Evolutionary conservation across 805 yeast genomes (phyloP).

Genomic region (Ogataea nitratoaversa): DNA sequence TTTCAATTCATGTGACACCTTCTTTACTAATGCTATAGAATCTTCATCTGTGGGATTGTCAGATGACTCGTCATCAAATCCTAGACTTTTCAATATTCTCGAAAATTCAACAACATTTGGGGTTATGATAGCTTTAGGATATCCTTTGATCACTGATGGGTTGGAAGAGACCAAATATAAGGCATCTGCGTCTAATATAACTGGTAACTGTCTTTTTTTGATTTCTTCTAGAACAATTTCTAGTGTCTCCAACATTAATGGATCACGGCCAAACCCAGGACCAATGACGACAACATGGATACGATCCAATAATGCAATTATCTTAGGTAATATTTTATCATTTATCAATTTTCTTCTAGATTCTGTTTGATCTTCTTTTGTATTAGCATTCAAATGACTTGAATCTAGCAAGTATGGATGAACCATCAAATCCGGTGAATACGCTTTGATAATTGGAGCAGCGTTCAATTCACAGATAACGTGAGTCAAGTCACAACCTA

Average conservation of each 20-base stretch:
- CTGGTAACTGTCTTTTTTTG: slow-evolving; percentile 54
- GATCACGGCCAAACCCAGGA: slow-evolving; percentile 90
- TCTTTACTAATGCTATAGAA: slow-evolving; percentile 22
- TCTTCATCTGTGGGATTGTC: slow-evolving; percentile 19
- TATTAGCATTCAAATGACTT: slow-evolving; percentile 19
- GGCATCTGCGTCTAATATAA: slow-evolving; percentile 90
- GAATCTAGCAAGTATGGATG: slow-evolving; percentile 78
- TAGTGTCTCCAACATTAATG: slow-evolving; percentile 56
- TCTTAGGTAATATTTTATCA: slow-evolving; percentile 49
- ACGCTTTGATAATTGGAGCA: slow-evolving; percentile 74
- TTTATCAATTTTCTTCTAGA: slow-evolving; percentile 30
- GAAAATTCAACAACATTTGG: slow-evolving; percentile 87
- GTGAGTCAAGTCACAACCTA: slow-evolving; percentile 89
- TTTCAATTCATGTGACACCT: slow-evolving; percentile 46
- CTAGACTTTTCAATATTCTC: slow-evolving; percentile 54
- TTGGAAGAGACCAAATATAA: slow-evolving; percentile 59
- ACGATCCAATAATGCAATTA: slow-evolving; percentile 51
- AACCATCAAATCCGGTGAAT: slow-evolving; percentile 93
- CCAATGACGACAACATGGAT: slow-evolving; percentile 85
- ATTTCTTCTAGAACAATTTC: slow-evolving; percentile 55
- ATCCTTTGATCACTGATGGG: slow-evolving; percentile 52
- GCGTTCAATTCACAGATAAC: slow-evolving; percentile 81
- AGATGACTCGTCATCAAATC: slow-evolving; percentile 23
- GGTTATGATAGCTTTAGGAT: slow-evolving; percentile 65
- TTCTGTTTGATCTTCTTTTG: slow-evolving; percentile 1